phyloP scores from a whole-genome alignment of 164 flowering plant species.

The Aristolochia californica region DNA sequence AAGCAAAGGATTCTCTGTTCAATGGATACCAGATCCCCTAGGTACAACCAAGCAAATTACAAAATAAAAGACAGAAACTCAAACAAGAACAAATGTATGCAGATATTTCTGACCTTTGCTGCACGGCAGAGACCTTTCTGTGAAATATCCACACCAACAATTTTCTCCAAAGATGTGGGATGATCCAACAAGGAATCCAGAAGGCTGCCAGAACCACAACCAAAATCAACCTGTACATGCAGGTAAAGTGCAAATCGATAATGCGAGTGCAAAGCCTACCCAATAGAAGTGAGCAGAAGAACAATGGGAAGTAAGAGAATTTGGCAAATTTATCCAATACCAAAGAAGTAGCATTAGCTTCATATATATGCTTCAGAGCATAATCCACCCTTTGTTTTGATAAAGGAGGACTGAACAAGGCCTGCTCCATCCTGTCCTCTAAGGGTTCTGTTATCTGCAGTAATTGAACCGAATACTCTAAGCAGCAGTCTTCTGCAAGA shows the following conservation, averaged over 20 bases:
- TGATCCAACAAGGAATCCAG: slow-evolving; percentile 61
- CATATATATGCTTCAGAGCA: slow-evolving; percentile 61
- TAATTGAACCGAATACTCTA: slow-evolving; percentile 58
- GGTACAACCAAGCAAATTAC: too few species aligned
- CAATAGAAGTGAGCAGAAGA: not conserved
- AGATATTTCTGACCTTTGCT: slow-evolving; percentile 53
- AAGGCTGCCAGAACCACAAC: slow-evolving; percentile 93
- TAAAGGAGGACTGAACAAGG: slow-evolving; percentile 86
- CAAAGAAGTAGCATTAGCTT: slow-evolving; percentile 63
- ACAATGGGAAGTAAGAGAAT: not conserved
- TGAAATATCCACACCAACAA: slow-evolving; percentile 88
- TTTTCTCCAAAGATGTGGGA: slow-evolving; percentile 51
- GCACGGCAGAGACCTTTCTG: slow-evolving; percentile 70
- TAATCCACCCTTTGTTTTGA: slow-evolving; percentile 93
- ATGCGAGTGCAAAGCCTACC: not conserved
- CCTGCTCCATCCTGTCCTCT: slow-evolving; percentile 96
- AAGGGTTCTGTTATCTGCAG: slow-evolving; percentile 64
- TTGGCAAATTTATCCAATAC: slow-evolving; percentile 21
- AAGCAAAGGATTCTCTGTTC: too few species aligned
- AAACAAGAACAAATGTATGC: too few species aligned
- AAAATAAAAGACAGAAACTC: too few species aligned
- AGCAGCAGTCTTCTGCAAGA: slow-evolving; percentile 42
- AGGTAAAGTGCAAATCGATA: not conserved
- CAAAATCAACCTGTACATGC: slow-evolving; percentile 74
- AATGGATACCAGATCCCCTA: too few species aligned